Percentiles rank a stretch among this genome's conserved stretches.
Evolutionary conservation across 2,329 filamentous ascomycete species (phyloP).

Genomic region (Harringtonia aguacate): DNA sequence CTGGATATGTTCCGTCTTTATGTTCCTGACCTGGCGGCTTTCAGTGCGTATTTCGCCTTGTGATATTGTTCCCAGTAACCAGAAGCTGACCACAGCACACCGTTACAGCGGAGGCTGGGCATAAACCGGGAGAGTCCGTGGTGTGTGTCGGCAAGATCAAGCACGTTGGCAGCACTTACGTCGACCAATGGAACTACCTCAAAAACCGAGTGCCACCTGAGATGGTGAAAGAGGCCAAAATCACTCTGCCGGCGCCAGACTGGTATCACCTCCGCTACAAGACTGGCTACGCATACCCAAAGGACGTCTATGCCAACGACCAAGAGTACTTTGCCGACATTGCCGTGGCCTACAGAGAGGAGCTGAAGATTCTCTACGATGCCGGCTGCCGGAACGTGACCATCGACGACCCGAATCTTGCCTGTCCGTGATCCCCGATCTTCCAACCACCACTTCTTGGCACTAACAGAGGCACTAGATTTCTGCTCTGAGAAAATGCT

Average conservation of each 20-base stretch:
- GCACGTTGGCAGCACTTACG: slow-evolving; percentile 31
- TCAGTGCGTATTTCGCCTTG: slow-evolving; percentile 18
- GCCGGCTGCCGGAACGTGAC: slow-evolving; percentile 42
- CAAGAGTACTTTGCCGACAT: slow-evolving; percentile 40
- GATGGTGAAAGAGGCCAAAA: slow-evolving; percentile 52
- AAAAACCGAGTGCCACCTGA: slow-evolving; percentile 42
- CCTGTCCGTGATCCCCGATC: slow-evolving; percentile 14
- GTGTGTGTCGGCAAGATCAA: slow-evolving; percentile 35
- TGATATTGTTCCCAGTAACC: not conserved
- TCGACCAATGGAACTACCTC: slow-evolving; percentile 30
- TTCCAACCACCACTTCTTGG: not conserved
- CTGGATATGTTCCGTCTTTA: slow-evolving; percentile 26
- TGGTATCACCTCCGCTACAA: slow-evolving; percentile 50
- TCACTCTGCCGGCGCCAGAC: slow-evolving; percentile 50
- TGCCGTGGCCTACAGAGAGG: slow-evolving; percentile 35
- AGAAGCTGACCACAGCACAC: not conserved
- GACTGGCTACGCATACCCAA: slow-evolving; percentile 35
- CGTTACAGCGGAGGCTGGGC: slow-evolving; percentile 27
- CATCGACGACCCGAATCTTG: slow-evolving; percentile 53
- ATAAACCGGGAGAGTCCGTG: slow-evolving; percentile 34
- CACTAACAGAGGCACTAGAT: slow-evolving; percentile 24
- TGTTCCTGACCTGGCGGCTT: slow-evolving; percentile 28
- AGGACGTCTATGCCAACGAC: slow-evolving; percentile 34
- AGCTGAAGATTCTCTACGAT: slow-evolving; percentile 35
- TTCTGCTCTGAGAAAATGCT: slow-evolving; percentile 62